These are phyloP conservation scores for Eucalyptus marginata DNA, from an alignment of 345 rosid species.

Conservation along the genomic window DNA sequence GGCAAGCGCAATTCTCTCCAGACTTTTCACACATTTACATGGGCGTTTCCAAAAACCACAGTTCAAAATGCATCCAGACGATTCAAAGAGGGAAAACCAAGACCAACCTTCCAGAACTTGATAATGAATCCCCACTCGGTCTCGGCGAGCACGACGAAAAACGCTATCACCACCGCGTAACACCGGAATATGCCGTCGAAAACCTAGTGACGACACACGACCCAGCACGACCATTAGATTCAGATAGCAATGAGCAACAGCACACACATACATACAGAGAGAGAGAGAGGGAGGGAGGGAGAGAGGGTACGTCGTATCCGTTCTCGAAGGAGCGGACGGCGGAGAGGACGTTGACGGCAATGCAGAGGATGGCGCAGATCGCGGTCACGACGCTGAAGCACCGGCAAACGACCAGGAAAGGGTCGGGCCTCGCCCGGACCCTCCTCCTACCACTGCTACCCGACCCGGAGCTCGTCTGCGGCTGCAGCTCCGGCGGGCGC, in stretches of 20 bases:
- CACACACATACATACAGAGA: too few species aligned
- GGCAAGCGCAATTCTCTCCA: background rate
- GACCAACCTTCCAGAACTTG: constrained; percentile 53
- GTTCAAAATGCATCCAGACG: background rate
- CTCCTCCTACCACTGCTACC: background rate
- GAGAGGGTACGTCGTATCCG: constrained; percentile 54
- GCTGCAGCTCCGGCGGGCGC: background rate
- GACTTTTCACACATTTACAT: background rate
- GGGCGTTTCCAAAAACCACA: background rate
- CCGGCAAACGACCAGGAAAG: constrained; percentile 56
- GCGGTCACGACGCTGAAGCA: constrained; percentile 67
- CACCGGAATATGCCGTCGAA: constrained; percentile 93
- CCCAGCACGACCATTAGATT: background rate
- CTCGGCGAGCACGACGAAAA: constrained; percentile 66
- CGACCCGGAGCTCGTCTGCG: background rate
- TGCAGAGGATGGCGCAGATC: constrained; percentile 63
- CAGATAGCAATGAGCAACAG: background rate
- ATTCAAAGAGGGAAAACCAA: background rate
- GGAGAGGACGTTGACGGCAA: constrained; percentile 75
- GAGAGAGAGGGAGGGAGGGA: background rate
- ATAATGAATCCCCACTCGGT: constrained; percentile 79
- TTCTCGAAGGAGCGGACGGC: constrained; percentile 65
- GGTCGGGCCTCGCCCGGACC: constrained; percentile 32
- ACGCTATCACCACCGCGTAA: constrained; percentile 68
- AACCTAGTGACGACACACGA: constrained; percentile 12